A percentile compares a stretch with the other conserved stretches of the same genome.
Evolutionary conservation across 106 monocot species (phyloP).

Genomic region (Apostasia ramifera): DNA sequence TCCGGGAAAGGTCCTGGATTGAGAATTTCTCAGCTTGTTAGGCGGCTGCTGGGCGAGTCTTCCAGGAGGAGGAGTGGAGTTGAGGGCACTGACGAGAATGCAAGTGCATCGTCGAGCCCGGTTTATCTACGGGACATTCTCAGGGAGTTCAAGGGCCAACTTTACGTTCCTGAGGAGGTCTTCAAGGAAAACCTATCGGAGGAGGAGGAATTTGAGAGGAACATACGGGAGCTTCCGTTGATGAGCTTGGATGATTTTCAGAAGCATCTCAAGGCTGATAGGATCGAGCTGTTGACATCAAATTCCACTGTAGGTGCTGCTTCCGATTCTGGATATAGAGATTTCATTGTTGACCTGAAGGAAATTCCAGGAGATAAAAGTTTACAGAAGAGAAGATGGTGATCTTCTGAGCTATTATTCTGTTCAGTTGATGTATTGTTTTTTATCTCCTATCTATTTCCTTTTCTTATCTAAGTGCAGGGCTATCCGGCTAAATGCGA

Average conservation of each 20-base stretch:
- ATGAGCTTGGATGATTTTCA: conserved; percentile 61
- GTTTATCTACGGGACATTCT: conserved; percentile 72
- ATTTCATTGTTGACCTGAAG: conserved; percentile 71
- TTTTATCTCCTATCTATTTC: background rate
- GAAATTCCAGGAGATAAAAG: conserved; percentile 61
- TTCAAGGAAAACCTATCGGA: conserved; percentile 48
- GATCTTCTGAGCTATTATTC: background rate
- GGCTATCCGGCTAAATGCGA: conserved; percentile 50
- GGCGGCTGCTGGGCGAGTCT: conserved; percentile 10
- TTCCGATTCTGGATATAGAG: conserved; percentile 19
- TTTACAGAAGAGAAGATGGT: conserved; percentile 63
- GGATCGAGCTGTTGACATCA: conserved; percentile 55
- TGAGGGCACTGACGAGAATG: conserved; percentile 10
- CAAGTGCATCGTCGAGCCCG: conserved; percentile 9
- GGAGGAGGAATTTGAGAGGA: conserved; percentile 64
- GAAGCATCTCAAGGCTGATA: conserved; percentile 55
- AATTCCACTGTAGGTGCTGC: conserved; percentile 22
- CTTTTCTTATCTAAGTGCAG: conserved; percentile 17
- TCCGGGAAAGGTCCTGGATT: conserved; percentile 12
- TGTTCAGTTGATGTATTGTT: background rate
- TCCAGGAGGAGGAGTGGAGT: background rate
- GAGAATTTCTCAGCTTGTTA: conserved; percentile 5
- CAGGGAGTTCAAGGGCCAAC: conserved; percentile 65
- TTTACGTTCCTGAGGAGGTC: conserved; percentile 80
- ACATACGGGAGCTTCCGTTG: conserved; percentile 44